A percentile compares a stretch with the other conserved stretches of the same genome.
These are phyloP conservation scores for Ustilago crameri DNA, from an alignment of 1,284 basidiomycete genomes.

Conservation along the genomic window DNA sequence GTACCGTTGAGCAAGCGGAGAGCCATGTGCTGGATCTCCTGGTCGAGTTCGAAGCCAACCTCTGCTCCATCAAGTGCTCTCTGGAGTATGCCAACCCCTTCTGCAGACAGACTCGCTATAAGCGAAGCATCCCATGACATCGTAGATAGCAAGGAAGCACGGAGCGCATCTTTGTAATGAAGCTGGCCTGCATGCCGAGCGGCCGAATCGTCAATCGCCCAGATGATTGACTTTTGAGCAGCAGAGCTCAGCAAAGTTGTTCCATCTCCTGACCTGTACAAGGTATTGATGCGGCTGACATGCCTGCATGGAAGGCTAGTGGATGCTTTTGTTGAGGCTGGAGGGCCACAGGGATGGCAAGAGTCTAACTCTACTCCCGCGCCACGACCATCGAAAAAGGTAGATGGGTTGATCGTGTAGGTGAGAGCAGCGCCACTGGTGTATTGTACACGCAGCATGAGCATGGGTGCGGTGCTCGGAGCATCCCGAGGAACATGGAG, in stretches of 20 bases:
- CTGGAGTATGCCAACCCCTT: slow-evolving; percentile 10
- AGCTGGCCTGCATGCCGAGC: slow-evolving; percentile 3
- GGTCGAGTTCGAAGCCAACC: slow-evolving; percentile 8
- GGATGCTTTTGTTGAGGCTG: not conserved
- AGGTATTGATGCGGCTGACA: slow-evolving; percentile 14
- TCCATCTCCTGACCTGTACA: slow-evolving; percentile 28
- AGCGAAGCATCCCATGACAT: slow-evolving; percentile 17
- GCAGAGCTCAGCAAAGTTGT: slow-evolving; percentile 27
- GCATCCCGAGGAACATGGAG: slow-evolving; percentile 23
- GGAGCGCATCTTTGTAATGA: slow-evolving; percentile 4
- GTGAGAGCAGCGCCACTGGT: slow-evolving; percentile 12
- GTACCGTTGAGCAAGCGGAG: slow-evolving; percentile 3
- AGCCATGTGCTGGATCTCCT: slow-evolving; percentile 9
- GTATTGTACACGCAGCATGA: slow-evolving; percentile 23
- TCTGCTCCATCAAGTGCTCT: slow-evolving; percentile 5
- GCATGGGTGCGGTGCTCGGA: slow-evolving; percentile 28
- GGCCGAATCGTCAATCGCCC: slow-evolving; percentile 10
- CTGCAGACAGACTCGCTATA: not conserved
- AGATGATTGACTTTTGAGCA: slow-evolving; percentile 22
- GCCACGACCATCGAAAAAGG: slow-evolving; percentile 54
- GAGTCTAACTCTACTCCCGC: slow-evolving; percentile 28
- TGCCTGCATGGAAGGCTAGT: slow-evolving; percentile 10
- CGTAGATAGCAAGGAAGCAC: not conserved
- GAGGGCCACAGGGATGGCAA: slow-evolving; percentile 34
- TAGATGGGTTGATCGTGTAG: slow-evolving; percentile 44